Conservation (phyloP, 768 basidiomycete species). For the Psilocybe cyanescens region DNA sequence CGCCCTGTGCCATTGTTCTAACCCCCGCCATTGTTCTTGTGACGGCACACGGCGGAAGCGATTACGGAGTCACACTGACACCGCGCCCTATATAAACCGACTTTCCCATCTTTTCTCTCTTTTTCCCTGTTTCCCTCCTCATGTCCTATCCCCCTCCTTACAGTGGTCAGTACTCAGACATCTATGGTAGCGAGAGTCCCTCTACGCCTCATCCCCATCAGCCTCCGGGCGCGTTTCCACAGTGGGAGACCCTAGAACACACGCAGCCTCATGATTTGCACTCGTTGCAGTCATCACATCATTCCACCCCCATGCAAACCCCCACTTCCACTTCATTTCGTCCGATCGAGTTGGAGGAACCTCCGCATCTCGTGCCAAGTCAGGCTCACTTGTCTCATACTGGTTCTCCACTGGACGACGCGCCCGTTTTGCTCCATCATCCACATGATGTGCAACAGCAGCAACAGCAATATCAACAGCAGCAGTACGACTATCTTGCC, state of each 20-base stretch:
- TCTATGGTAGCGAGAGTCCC: neutral
- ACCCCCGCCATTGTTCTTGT: slow-evolving; percentile 15
- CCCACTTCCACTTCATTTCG: slow-evolving; percentile 30
- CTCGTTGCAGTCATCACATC: slow-evolving; percentile 6
- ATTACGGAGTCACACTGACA: slow-evolving; percentile 33
- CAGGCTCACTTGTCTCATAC: slow-evolving; percentile 3
- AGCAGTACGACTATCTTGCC: neutral
- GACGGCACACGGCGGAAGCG: slow-evolving; percentile 17
- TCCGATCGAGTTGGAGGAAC: slow-evolving; percentile 33
- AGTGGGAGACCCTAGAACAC: slow-evolving; percentile 46
- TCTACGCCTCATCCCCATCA: slow-evolving; percentile 8
- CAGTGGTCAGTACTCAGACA: neutral
- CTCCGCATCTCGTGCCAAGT: slow-evolving; percentile 32
- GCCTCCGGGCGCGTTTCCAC: slow-evolving; percentile 28
- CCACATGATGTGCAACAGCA: slow-evolving; percentile 23
- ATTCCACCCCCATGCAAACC: slow-evolving; percentile 24
- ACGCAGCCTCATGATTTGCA: slow-evolving; percentile 29
- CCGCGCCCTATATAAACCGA: slow-evolving; percentile 36
- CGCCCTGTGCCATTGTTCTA: slow-evolving; percentile 38
- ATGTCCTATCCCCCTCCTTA: slow-evolving; percentile 9
- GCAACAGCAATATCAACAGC: slow-evolving; percentile 19
- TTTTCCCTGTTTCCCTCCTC: slow-evolving; percentile 10
- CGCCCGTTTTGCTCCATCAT: slow-evolving; percentile 35
- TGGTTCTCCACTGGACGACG: slow-evolving; percentile 25
- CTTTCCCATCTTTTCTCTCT: neutral